A percentile compares a stretch with the other conserved stretches of the same genome.
phyloP scores from a whole-genome alignment of 306 rosid species.

The Carpinus fangiana region DNA sequence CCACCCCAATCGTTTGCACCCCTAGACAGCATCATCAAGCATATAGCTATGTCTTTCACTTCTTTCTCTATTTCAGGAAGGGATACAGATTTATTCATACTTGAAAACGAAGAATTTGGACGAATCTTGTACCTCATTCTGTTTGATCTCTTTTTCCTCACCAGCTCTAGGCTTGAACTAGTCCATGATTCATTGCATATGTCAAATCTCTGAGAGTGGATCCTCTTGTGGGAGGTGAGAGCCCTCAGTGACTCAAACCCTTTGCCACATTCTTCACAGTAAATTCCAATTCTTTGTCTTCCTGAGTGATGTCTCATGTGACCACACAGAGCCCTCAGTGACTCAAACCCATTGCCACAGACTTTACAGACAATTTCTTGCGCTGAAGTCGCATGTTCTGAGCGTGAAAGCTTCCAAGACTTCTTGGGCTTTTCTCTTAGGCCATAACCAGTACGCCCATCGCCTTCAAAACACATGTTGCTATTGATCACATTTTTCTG shows the following conservation, averaged over 20 bases:
- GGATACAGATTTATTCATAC: conserved; percentile 25
- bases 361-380: conserved; percentile 36
- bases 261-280: conserved; percentile 35
- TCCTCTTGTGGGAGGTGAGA: conserved; percentile 28
- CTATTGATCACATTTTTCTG: conserved; percentile 7
- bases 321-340: conserved; percentile 45
- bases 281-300: conserved; percentile 27
- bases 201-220: conserved; percentile 10
- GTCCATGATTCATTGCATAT: conserved; percentile 6
- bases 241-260: conserved; percentile 35
- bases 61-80: conserved; percentile 26
- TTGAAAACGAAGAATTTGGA: conserved; percentile 21
- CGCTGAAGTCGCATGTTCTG: background rate
- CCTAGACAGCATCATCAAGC: conserved; percentile 44
- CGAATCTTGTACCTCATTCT: conserved; percentile 34
- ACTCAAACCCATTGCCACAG: conserved; percentile 43
- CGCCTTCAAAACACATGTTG: conserved; percentile 5
- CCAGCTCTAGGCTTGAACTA: conserved; percentile 16
- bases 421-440: conserved; percentile 50
- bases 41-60: conserved; percentile 36
- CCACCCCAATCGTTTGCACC: conserved; percentile 27
- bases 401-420: conserved; percentile 39
- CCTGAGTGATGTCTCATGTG: conserved; percentile 58
- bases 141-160: conserved; percentile 47
- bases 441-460: conserved; percentile 29